Evolutionary conservation across 768 basidiomycete species (phyloP), one percentile per base, ranked within the genome.

Genomic region (Pluteus cervinus): DNA sequence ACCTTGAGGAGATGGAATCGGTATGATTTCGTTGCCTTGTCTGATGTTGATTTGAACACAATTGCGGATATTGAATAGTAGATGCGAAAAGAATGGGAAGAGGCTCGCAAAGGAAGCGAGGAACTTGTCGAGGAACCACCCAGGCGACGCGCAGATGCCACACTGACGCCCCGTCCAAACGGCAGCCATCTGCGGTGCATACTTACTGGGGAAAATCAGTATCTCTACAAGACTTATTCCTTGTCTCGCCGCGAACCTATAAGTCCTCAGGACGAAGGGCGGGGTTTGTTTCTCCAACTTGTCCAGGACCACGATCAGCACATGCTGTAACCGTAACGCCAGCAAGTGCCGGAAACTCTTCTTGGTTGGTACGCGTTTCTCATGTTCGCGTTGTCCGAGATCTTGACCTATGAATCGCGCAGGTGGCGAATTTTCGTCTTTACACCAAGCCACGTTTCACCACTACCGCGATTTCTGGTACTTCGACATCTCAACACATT

Each of bases 261-360:
- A n/a, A n/a, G n/a, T n/a, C n/a, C n/a, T n/a, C n/a, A 89, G 78
- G 80, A 92, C 49, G 91, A 94, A 67, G 93, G 91, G 91, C 72
- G 85, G 7, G 79, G 49, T 92, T 88, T 45, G 68, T 89, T 18
- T 88, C 86, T 0, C 81, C 79, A 10, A 88, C 81, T 0, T 86
- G 84, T 47, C 92, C 92, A 0, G 86, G 87, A 2, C 91, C 91
- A 2, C 72, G 91, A 28, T 86, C 83, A 7, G 91, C 92, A 0
- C 91, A 94, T 56, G 85, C 86, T 7, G 77, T 87, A 4, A 82
- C 80, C 16, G 75, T 76, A 0, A 76, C 77, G 2, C 78, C 86
- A 0, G 71, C 73, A 2, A 80, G 76, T n/a, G 91, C 90, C 1
- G n/a, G 91, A 2, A 90, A 89, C 64, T 92, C 1, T 90, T 85